Conservation (phyloP, 2,329 filamentous ascomycete species). For the Fusarium haematococcum region DNA sequence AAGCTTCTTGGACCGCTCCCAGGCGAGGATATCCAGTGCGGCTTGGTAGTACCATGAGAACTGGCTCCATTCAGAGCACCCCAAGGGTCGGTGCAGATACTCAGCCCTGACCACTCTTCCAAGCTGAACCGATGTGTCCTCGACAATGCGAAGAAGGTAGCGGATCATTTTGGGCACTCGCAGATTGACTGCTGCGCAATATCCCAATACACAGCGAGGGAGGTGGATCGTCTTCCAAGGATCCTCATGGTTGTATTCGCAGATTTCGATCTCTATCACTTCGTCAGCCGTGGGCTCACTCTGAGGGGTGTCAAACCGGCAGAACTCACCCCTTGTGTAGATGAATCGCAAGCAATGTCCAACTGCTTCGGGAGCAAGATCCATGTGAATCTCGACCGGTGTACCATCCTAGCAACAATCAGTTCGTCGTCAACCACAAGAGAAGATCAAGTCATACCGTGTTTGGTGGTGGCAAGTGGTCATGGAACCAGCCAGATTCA, state of each 20-base stretch:
- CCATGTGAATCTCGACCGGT: conserved; percentile 42
- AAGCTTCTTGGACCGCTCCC: conserved; percentile 34
- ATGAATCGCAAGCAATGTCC: conserved; percentile 50
- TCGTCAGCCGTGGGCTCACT: not conserved
- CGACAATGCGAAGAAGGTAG: conserved; percentile 45
- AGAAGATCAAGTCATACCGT: conserved; percentile 34
- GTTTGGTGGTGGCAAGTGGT: conserved; percentile 47
- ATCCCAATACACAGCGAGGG: conserved; percentile 49
- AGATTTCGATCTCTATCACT: conserved; percentile 44
- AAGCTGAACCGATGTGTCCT: conserved; percentile 42
- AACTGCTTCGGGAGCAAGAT: conserved; percentile 41
- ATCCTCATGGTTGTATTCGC: conserved; percentile 37
- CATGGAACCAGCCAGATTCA: conserved; percentile 50
- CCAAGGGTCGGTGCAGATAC: conserved; percentile 27
- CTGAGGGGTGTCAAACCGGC: not conserved
- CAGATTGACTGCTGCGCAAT: conserved; percentile 47
- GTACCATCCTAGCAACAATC: conserved; percentile 42
- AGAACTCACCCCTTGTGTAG: conserved; percentile 50
- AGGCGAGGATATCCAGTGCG: conserved; percentile 47
- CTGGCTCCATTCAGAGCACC: conserved; percentile 29
- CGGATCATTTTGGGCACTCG: conserved; percentile 44
- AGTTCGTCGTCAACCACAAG: not conserved
- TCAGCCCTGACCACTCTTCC: conserved; percentile 30
- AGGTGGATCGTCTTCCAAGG: conserved; percentile 47
- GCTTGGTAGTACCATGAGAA: conserved; percentile 45